These are phyloP conservation scores for Spathaspora sp. DNA, from an alignment of 1,139 yeast genomes.

Conservation along the genomic window DNA sequence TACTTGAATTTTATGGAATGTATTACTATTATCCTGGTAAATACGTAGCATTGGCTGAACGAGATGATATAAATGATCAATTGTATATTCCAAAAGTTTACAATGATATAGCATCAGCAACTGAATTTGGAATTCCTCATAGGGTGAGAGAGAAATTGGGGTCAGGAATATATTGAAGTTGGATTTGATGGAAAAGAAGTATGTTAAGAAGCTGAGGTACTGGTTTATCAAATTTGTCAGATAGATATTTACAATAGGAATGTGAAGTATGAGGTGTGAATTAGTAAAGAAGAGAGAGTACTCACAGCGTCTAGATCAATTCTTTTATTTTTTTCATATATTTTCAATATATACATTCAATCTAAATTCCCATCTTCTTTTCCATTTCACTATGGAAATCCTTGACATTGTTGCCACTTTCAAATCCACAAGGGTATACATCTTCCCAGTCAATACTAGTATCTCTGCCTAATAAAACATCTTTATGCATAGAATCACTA, in stretches of 20 bases:
- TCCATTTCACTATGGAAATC: conserved; percentile 77
- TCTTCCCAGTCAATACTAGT: conserved; percentile 90
- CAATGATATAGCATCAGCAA: neutral
- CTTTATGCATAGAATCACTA: conserved; percentile 60
- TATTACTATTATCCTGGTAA: neutral
- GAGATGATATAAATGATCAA: neutral
- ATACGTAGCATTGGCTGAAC: neutral
- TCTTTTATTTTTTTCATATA: neutral
- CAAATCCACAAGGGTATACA: conserved; percentile 62
- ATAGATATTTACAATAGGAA: too few relatives aligned
- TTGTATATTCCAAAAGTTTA: neutral
- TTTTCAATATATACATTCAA: neutral
- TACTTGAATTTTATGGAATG: neutral
- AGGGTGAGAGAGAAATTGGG: neutral
- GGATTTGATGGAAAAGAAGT: neutral
- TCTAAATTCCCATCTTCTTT: conserved; percentile 57
- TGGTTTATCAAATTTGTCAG: too few relatives aligned
- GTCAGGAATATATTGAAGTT: neutral
- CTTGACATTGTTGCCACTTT: conserved; percentile 33
- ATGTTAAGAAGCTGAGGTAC: too few relatives aligned
- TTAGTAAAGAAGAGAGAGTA: too few relatives aligned
- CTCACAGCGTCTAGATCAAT: neutral
- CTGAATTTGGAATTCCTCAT: too few relatives aligned
- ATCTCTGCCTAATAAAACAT: conserved; percentile 77
- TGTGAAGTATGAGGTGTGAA: too few relatives aligned